Evolutionary conservation across 345 rosid species (phyloP).

Genomic region (Zanthoxylum bungeanum): DNA sequence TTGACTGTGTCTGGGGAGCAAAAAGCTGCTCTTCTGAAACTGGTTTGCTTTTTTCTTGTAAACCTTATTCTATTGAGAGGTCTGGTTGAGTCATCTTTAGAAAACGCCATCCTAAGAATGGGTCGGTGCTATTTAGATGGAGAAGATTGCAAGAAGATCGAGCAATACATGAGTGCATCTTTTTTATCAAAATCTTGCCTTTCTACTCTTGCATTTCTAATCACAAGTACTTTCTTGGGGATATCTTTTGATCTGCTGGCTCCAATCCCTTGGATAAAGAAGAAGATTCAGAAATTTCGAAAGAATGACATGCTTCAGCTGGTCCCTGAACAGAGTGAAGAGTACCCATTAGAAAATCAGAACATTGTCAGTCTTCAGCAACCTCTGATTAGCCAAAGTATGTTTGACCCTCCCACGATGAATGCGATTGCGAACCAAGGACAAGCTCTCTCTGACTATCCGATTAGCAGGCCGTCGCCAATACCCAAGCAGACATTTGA

Average conservation of each 20-base stretch:
- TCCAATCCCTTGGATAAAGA: constrained; percentile 98
- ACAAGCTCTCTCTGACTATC: constrained; percentile 80
- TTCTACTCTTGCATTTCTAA: constrained; percentile 90
- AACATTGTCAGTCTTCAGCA: constrained; percentile 52
- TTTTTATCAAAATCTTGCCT: constrained; percentile 89
- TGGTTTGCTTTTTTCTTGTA: constrained; percentile 99
- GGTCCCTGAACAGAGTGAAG: constrained; percentile 88
- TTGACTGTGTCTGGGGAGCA: constrained; percentile 90
- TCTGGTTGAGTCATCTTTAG: constrained; percentile 88
- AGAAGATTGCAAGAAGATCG: constrained; percentile 95
- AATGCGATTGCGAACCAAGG: constrained; percentile 47
- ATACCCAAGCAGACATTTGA: constrained; percentile 94
- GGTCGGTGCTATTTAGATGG: constrained; percentile 95
- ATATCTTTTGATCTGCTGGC: constrained; percentile 89
- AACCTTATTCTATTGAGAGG: constrained; percentile 86
- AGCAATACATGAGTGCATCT: constrained; percentile 93
- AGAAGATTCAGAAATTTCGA: constrained; percentile 72
- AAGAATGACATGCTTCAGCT: constrained; percentile 97
- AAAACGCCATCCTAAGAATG: constrained; percentile 78
- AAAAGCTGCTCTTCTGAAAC: constrained; percentile 89
- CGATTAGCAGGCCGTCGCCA: constrained; percentile 77
- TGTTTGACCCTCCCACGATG: constrained; percentile 58
- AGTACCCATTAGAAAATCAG: constrained; percentile 74
- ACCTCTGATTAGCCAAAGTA: constrained; percentile 64
- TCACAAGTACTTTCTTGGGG: constrained; percentile 89